Base-by-base conservation (phyloP, 2,329 filamentous ascomycete genomes). In the Rhynchosporium graminicola region DNA sequence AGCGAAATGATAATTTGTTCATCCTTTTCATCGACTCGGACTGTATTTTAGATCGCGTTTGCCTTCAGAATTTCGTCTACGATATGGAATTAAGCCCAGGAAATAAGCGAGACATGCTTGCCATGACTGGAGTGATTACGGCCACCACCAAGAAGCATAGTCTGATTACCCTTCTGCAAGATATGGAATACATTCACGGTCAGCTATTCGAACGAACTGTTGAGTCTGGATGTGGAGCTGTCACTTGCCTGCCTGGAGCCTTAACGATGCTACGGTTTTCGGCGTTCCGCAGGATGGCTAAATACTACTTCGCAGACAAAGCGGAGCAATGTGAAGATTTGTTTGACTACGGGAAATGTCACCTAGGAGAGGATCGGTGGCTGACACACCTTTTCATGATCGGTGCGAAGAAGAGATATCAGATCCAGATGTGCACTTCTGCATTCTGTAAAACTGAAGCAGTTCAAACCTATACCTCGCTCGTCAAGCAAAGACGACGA, bases 321-420 rank as follows among this genome's bases (percentile, higher is more conserved):
- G 92, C 92, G 4, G 94, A 97, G 76, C 90, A 96, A 73, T 97
- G 92, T 72, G 91, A 96, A 64, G 94, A 98, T 75, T 81, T 98
- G 12, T 99, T 99, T 73, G 94, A 99, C 74, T 98, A 94, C 74
- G 92, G 91, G 61, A 98, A 98, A 78, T 93, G 91, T 71, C 93
- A 98, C 77, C 78, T 98, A 48, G 95, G 95, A 45, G 95, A 98
- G 76, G 95, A 99, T 77, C 85, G 94, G 66, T 98, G 94, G 93
- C 83, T 98, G 61, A 99, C 94, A 0, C 95, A 99, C 79, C 83
- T 99, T 63, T 97, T 99, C 81, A 99, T 99, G 95, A 95, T 98
- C 72, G 93, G 92, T 29, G 93, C 94, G 50, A 91, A 92, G 78
- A 87, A 96, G 75, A 85, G 91, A 46, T 96, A 96, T 76, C 95